A percentile compares a stretch with the other conserved stretches of the same genome.
Evolutionary conservation across 148 eudicot species (phyloP).

Genomic region (Bassia scoparia): DNA sequence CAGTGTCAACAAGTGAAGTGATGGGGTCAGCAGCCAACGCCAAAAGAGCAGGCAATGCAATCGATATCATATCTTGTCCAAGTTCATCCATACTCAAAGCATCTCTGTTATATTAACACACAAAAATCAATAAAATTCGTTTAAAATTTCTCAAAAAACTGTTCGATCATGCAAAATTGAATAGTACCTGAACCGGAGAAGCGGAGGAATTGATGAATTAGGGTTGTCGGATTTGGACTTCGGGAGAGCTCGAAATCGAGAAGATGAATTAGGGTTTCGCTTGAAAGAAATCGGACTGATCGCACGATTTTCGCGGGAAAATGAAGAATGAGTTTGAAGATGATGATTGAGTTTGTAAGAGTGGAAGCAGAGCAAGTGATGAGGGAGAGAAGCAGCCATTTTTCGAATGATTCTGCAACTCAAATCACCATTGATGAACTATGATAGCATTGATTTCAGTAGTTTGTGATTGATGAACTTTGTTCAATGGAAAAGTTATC

Average conservation of each 20-base stretch:
- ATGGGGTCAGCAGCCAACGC: slow-evolving; percentile 94
- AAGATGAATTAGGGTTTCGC: slow-evolving; percentile 27
- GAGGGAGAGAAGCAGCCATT: slow-evolving; percentile 9
- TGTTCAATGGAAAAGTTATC: not conserved
- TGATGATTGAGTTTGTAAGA: slow-evolving; percentile 7
- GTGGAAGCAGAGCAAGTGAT: slow-evolving; percentile 9
- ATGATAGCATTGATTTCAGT: too few relatives aligned
- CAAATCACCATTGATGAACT: too few relatives aligned
- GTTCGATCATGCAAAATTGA: not conserved
- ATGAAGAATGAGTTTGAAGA: too few relatives aligned
- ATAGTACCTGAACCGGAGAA: slow-evolving; percentile 38
- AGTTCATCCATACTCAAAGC: slow-evolving; percentile 57
- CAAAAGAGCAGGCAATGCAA: slow-evolving; percentile 81
- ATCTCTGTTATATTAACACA: slow-evolving; percentile 28
- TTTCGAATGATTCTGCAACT: not conserved
- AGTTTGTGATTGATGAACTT: too few relatives aligned
- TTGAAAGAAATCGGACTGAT: slow-evolving; percentile 1
- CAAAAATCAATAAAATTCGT: not conserved
- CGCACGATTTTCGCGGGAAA: not conserved
- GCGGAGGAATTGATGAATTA: slow-evolving; percentile 17
- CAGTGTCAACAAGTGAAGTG: slow-evolving; percentile 80
- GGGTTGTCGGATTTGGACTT: slow-evolving; percentile 28
- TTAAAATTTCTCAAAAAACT: not conserved
- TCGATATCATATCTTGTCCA: slow-evolving; percentile 63
- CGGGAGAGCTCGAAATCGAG: slow-evolving; percentile 32